These are phyloP conservation scores for Leptomonas pyrrhocoris DNA, from an alignment of 208 protist species.

Conservation along the genomic window DNA sequence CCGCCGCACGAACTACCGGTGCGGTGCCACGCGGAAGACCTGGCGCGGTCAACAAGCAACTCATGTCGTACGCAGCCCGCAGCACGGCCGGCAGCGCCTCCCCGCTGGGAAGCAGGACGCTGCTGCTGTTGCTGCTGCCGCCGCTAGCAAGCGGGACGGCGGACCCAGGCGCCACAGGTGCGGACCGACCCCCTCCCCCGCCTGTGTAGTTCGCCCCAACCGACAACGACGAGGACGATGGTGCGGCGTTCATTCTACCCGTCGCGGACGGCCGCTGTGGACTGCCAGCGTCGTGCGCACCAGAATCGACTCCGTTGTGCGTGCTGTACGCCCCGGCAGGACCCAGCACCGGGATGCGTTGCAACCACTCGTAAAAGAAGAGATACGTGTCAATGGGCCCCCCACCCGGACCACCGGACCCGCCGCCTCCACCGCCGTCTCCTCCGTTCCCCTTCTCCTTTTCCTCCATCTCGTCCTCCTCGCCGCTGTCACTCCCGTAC, in stretches of 20 bases:
- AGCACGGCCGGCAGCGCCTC: slow-evolving; percentile 63
- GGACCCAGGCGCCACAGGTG: no score
- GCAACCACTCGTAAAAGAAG: slow-evolving; percentile 77
- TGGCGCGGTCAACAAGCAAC: slow-evolving; percentile 42
- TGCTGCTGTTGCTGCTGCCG: slow-evolving; percentile 11
- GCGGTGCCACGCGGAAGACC: slow-evolving; percentile 39
- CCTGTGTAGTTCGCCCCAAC: slow-evolving; percentile 3
- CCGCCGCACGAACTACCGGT: slow-evolving; percentile 40
- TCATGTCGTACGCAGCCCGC: slow-evolving; percentile 72
- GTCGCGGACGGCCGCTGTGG: background rate
- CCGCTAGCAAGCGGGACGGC: no score
- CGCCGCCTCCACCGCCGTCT: slow-evolving; percentile 18
- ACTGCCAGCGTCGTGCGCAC: background rate
- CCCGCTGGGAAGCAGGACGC: slow-evolving; percentile 41
- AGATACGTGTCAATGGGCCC: slow-evolving; percentile 51
- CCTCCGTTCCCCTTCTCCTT: background rate
- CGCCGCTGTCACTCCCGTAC: slow-evolving; percentile 30
- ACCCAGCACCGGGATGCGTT: slow-evolving; percentile 29
- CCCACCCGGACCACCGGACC: slow-evolving; percentile 12
- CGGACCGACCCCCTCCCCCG: background rate
- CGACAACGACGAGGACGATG: background rate
- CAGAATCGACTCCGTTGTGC: background rate
- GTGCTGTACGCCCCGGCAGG: background rate
- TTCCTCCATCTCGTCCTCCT: slow-evolving; percentile 26
- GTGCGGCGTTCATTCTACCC: background rate